These are phyloP conservation scores for Pleurotus platypus DNA, from an alignment of 768 basidiomycete species.

Conservation along the genomic window DNA sequence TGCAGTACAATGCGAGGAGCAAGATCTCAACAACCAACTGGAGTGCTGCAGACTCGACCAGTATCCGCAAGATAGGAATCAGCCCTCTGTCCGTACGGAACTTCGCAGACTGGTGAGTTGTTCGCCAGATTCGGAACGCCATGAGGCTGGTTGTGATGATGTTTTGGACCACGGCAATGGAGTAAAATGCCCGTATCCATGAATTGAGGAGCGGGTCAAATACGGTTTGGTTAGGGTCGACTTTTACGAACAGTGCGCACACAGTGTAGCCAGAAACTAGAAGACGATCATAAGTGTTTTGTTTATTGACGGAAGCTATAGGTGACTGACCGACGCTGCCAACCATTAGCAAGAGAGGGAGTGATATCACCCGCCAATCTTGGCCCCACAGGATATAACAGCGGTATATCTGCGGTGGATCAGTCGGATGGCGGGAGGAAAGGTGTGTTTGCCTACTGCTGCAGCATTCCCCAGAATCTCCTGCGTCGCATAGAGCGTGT, in stretches of 20 bases:
- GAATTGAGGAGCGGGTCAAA: slow-evolving; percentile 14
- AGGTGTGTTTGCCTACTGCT: slow-evolving; percentile 2
- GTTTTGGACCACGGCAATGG: slow-evolving; percentile 18
- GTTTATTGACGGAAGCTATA: too few relatives aligned
- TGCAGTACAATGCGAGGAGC: slow-evolving; percentile 14
- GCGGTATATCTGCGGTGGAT: slow-evolving; percentile 8
- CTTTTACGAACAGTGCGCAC: slow-evolving; percentile 12
- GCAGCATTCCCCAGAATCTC: slow-evolving; percentile 9
- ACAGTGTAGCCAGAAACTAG: slow-evolving; percentile 15
- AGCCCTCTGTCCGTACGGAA: slow-evolving; percentile 11
- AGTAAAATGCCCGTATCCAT: slow-evolving; percentile 18
- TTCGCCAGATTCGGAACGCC: slow-evolving; percentile 18
- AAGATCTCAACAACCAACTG: slow-evolving; percentile 13
- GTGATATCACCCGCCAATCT: slow-evolving; percentile 11
- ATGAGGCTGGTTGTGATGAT: slow-evolving; percentile 19
- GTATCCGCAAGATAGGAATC: slow-evolving; percentile 15
- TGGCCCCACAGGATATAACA: slow-evolving; percentile 15
- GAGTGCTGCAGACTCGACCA: slow-evolving; percentile 18
- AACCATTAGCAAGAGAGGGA: slow-evolving; percentile 15
- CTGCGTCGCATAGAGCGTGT: slow-evolving; percentile 10
- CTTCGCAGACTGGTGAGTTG: slow-evolving; percentile 7
- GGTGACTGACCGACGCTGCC: slow-evolving; percentile 10
- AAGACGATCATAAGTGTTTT: not conserved
- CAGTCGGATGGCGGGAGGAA: not conserved
- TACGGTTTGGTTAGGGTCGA: slow-evolving; percentile 6